Conservation (phyloP, 1,284 basidiomycete species). For the Ustanciosporium gigantosporum region DNA sequence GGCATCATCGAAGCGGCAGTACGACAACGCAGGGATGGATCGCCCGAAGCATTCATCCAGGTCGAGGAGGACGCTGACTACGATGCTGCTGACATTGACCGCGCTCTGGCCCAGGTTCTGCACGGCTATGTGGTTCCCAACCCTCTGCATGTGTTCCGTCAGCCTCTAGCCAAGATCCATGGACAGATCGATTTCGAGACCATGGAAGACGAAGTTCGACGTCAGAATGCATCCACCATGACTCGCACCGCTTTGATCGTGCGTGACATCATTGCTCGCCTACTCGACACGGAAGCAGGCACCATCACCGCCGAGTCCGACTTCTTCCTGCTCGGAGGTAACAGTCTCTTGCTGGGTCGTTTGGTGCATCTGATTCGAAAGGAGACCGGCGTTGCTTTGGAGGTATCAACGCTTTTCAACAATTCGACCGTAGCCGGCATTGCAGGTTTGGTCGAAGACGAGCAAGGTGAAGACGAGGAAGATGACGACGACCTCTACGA, state of each 20-base stretch:
- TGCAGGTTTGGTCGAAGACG: conserved; percentile 55
- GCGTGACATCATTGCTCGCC: conserved; percentile 58
- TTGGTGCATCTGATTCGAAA: conserved; percentile 59
- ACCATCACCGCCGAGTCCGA: conserved; percentile 61
- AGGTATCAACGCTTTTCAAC: conserved; percentile 59
- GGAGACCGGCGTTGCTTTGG: conserved; percentile 58
- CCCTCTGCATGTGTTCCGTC: conserved; percentile 61
- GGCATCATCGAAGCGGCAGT: conserved; percentile 60
- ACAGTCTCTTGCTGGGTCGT: conserved; percentile 58
- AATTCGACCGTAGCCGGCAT: conserved; percentile 60
- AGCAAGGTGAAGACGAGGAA: conserved; percentile 48
- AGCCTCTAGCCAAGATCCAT: conserved; percentile 57
- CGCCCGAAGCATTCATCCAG: conserved; percentile 60
- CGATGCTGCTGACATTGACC: conserved; percentile 60
- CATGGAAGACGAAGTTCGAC: conserved; percentile 60
- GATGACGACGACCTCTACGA: conserved; percentile 51
- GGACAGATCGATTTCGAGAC: conserved; percentile 59
- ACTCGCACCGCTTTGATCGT: conserved; percentile 57
- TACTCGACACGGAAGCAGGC: conserved; percentile 59
- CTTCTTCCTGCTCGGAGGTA: conserved; percentile 61
- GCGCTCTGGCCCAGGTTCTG: conserved; percentile 58
- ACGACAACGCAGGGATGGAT: conserved; percentile 57
- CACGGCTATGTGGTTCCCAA: conserved; percentile 61
- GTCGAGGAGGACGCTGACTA: conserved; percentile 60
- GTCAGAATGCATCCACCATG: conserved; percentile 59